Base-by-base conservation (phyloP, 2,329 filamentous ascomycete species). In the Cryphonectria nitschkei region DNA sequence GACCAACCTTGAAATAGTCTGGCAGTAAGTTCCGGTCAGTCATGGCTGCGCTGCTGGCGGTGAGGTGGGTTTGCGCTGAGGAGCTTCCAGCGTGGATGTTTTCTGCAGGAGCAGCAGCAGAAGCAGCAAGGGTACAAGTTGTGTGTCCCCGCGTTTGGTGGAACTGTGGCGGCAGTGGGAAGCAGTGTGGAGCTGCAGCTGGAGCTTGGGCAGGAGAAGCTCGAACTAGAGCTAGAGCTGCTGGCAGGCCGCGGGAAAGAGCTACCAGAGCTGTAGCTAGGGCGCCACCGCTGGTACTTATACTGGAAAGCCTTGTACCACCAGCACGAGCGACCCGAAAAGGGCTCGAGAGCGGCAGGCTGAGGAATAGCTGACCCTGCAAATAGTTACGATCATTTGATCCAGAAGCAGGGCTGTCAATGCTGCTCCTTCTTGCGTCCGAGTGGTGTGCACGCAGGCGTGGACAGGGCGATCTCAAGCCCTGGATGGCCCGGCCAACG, bases 1-100 rank as follows among this genome's bases (percentile, higher is more conserved):
- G 94, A 73, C 86, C 84, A 2, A 96, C 94, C 83, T 94, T 95
- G 79, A 95, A 89, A 75, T 81, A 82, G 76, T 85, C 84, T 64
- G 89, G 88, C 73, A 91, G 86, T 74, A 89, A 84, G 72, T 91
- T 88, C 79, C 89, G 85, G 80, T 90, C 88, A 67, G 83, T 80
- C 84, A 89, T 89, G 76, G 74, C 78, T 71, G 76, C 73, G 64
- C 69, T 65, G 32, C 52, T 68, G 60, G 7, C 60, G 39, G 52
- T 60, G 61, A 19, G 14, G 19, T 46, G 14, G 22, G 11, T 29
- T 26, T 66, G 46, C 32, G 60, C 54, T 61, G 69, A 22, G 50
- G 54, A 29, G 58, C 52, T 67, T 82, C 88, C 69, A 39, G 62
- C 58, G 56, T 65, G 70, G 29, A 54, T 64, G 56, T 69, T 67